Evolutionary conservation across 768 basidiomycete species (phyloP).

Genomic region (Suillus subaureus): DNA sequence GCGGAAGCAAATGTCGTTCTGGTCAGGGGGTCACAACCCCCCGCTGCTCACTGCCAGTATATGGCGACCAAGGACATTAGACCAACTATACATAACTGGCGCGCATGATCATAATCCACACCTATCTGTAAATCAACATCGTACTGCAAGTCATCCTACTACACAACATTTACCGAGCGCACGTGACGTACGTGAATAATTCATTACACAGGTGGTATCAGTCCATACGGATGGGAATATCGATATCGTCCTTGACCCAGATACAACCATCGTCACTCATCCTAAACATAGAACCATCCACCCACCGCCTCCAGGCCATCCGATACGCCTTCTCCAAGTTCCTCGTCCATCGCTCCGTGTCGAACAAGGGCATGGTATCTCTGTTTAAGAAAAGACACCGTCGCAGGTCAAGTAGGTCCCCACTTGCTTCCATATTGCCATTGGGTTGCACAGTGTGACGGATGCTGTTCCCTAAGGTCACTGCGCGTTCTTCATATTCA

Average conservation of each 20-base stretch:
- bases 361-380: conserved; percentile 48
- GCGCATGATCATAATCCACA: not conserved
- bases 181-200: not conserved
- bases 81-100: not conserved
- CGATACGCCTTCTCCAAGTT: conserved; percentile 48
- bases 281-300: conserved; percentile 41
- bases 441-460: conserved; percentile 13
- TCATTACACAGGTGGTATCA: not conserved
- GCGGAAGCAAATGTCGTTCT: not conserved
- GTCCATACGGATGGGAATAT: conserved; percentile 7
- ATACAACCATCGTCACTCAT: conserved; percentile 34
- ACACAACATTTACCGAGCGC: not conserved
- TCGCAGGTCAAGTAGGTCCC: conserved; percentile 44
- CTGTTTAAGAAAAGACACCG: conserved; percentile 43
- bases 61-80: too few species aligned
- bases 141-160: not conserved
- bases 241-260: conserved; percentile 33
- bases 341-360: conserved; percentile 47
- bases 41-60: not conserved
- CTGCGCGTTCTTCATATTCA: conserved; percentile 50
- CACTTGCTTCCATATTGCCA: conserved; percentile 24
- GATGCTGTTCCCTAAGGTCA: conserved; percentile 39
- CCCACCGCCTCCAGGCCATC: conserved; percentile 51
- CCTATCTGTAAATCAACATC: not conserved
- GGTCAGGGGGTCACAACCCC: not conserved